Base-by-base conservation (phyloP, 106 monocot species). In the Dendrobium officinale region DNA sequence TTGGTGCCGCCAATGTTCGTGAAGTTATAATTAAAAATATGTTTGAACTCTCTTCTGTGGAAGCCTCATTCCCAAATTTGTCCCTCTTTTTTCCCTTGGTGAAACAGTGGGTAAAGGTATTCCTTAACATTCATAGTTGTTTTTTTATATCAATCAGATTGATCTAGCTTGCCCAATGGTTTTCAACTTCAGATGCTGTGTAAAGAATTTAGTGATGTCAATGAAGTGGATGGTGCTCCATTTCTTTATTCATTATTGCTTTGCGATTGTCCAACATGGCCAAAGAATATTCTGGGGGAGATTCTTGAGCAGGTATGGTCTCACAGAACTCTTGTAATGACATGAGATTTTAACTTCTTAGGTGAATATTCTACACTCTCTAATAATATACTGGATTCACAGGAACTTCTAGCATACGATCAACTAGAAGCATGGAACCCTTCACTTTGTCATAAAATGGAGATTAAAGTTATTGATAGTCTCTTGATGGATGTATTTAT, bases 51-150 rank as follows among this genome's bases (percentile, higher is more conserved):
- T 85, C 82, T 73, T 18, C 79, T 79, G 84, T 79, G 73, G 79
- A 79, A 67, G 77, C 82, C 80, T 77, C 70, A 26, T 75, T 86
- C 49, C 79, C 80, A 55, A 76, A 70, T 55, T 68, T 80, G 11
- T 82, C 73, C 73, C 58, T 79, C 74, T 92, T 87, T 55, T 87
- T 84, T 44, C 59, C 55, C 37, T 83, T 96, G 88, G 78, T 92
- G 64, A 91, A 90, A 72, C 84, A 85, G 81, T 96, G 96, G 96
- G 90, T 92, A 87, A 93, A 96, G 96, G 96, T 96, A 79, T 43
- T 79, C 9, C 77, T 17, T 82, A 37, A 72, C 81, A 48, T 76
- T 49, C 26, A 22, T 48, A 68, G 18, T 77, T 67, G 2, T 10
- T 31, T 15, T 31, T 4, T 73, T 55, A 43, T 74, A 37, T 77